Evolutionary conservation across 2,329 filamentous ascomycete genomes (phyloP), one percentile per base, ranked within the genome.

Genomic region (Trichothecium roseum): DNA sequence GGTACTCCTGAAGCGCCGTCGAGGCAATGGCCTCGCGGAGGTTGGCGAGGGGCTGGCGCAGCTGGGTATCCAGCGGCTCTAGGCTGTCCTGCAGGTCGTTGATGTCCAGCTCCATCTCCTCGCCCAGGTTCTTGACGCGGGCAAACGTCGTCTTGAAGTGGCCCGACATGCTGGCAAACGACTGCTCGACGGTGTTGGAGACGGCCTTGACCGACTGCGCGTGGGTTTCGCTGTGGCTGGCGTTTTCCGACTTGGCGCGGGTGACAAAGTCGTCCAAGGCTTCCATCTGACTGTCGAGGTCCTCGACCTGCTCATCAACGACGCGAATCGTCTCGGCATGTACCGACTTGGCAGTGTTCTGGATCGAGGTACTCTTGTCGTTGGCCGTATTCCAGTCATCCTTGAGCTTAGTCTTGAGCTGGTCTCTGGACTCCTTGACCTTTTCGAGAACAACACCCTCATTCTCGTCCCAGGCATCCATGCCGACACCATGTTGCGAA

Each of bases 231-330:
- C 91, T 81, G 51, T 94, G 86, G 14, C 68, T 66, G 20, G 81
- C 75, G 54, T 94, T 96, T 49, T 93, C 82, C 2, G 74, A 74
- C 40, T 81, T 77, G 34, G 93, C 87, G 22, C 84, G 78, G 22
- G 80, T 72, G 28, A 96, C 86, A 48, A 95, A 94, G 45, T 89
- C 84, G 49, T 96, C 89, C 7, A 98, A 71, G 2, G 85, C 84
- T 38, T 79, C 75, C 74, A 98, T 88, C 57, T 96, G 86, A n/a
- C 69, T 72, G 41, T 84, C 81, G 52, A 98, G 81, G 45, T 94
- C 84, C 37, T 74, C 72, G 62, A 93, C 84, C 60, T 98, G 91
- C 38, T 83, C 80, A 50, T 89, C 84, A 10, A 96, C 88, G 39
- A 93, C 89, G 6, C 81, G 80, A 20, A 94, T 77, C 0, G 89